Evolutionary conservation across 257 asterid genomes (phyloP).

Genomic region (Salvia rosmarinus): DNA sequence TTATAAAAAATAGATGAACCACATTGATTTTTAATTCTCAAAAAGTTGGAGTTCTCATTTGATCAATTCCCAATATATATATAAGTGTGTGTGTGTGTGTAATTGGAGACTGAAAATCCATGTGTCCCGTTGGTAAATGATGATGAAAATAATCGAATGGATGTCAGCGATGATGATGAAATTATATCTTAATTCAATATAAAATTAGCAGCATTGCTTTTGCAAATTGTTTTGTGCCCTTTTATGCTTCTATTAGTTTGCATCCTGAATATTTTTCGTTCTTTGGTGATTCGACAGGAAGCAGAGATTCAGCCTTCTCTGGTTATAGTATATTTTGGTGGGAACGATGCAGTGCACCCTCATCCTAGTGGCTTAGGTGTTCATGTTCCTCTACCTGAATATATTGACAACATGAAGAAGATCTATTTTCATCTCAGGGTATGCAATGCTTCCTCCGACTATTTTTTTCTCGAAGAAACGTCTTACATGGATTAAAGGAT

Average conservation of each 20-base stretch:
- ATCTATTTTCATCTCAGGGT: conserved; percentile 65
- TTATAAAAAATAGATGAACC: too few species aligned
- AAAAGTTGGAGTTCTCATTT: too few species aligned
- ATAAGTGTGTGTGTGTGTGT: not conserved
- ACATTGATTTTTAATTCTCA: too few species aligned
- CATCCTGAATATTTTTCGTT: conserved; percentile 1
- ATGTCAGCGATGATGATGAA: not conserved
- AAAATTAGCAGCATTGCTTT: not conserved
- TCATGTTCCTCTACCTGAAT: conserved; percentile 84
- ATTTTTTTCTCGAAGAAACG: not conserved
- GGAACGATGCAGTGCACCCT: conserved; percentile 74
- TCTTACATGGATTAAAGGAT: not conserved
- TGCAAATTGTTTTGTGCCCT: not conserved
- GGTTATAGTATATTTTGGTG: conserved; percentile 84
- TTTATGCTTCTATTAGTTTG: not conserved
- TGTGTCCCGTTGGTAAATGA: not conserved
- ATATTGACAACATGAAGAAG: conserved; percentile 78
- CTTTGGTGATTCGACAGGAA: conserved; percentile 42
- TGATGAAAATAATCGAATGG: not conserved
- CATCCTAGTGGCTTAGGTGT: conserved; percentile 74
- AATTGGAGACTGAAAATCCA: not conserved
- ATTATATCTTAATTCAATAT: not conserved
- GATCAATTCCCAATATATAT: too few species aligned
- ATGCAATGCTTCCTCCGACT: not conserved
- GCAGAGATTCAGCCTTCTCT: conserved; percentile 72